Evolutionary conservation across 176 grass and related monocot genomes (phyloP).

Genomic region (Oryza officinalis): DNA sequence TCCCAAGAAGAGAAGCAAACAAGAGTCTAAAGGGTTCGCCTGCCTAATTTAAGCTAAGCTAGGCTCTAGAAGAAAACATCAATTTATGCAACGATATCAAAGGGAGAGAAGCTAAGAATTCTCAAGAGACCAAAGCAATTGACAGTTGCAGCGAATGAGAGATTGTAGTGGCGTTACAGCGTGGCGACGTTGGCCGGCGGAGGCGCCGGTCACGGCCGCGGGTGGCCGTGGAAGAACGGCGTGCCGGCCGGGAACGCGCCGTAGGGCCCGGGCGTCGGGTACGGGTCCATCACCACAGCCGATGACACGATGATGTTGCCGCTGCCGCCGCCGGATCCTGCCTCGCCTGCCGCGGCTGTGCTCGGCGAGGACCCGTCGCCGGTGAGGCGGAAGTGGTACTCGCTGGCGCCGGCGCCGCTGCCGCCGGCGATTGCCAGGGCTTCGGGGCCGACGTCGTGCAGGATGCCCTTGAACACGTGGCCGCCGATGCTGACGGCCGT

Average conservation of each 20-base stretch:
- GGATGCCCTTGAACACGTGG: constrained; percentile 92
- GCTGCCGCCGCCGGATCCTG: constrained; percentile 19
- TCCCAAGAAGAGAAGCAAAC: constrained; percentile 37
- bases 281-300: constrained; percentile 83
- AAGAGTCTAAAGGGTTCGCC: constrained; percentile 32
- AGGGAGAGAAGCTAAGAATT: constrained; percentile 40
- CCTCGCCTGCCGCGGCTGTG: constrained; percentile 33
- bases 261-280: constrained; percentile 68
- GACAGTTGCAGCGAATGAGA: constrained; percentile 44
- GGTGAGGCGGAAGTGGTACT: constrained; percentile 52
- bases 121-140: constrained; percentile 43
- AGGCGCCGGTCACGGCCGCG: constrained; percentile 39
- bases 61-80: constrained; percentile 47
- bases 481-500: constrained; percentile 83
- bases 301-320: constrained; percentile 56
- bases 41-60: constrained; percentile 49
- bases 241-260: constrained; percentile 53
- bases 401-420: not conserved
- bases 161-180: constrained; percentile 47
- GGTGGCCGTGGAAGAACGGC: constrained; percentile 66
- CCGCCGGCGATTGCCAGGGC: not conserved
- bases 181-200: not conserved
- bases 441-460: constrained; percentile 77
- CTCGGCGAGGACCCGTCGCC: constrained; percentile 53
- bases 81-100: constrained; percentile 57